Conservation (phyloP, 192 early-diverging fungal species). For the Bifiguratus adelaidae region DNA sequence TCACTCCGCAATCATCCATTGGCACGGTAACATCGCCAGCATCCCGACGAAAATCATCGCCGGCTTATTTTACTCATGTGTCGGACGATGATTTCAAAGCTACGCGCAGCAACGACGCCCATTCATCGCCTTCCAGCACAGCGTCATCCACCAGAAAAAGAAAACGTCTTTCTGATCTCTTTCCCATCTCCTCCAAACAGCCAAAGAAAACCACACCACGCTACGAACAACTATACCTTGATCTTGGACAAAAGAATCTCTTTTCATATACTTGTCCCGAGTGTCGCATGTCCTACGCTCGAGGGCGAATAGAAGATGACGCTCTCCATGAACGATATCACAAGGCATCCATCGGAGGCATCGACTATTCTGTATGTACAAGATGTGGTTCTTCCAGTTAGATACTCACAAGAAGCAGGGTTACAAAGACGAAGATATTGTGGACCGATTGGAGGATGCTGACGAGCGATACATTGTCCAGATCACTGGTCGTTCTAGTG, state of each 20-base stretch:
- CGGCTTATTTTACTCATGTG: no score
- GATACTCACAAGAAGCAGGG: conserved; percentile 1
- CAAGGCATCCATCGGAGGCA: conserved; percentile 18
- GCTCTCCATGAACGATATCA: conserved; percentile 27
- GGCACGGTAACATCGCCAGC: no score
- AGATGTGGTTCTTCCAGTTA: background rate
- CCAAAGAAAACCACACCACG: no score
- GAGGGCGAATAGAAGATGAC: conserved; percentile 26
- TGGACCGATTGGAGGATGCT: conserved; percentile 9
- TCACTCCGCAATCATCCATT: no score
- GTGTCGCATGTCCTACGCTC: conserved; percentile 29
- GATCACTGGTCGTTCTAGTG: conserved; percentile 16
- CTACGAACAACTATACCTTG: conserved; percentile 8
- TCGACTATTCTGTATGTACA: conserved; percentile 17
- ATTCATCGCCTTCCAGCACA: no score
- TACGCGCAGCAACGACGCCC: no score
- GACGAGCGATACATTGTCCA: conserved; percentile 1
- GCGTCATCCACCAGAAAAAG: no score
- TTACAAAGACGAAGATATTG: conserved; percentile 28
- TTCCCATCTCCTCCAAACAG: no score
- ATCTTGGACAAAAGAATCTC: conserved; percentile 17
- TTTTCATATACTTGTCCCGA: conserved; percentile 21
- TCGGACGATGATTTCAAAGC: no score
- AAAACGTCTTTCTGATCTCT: no score
- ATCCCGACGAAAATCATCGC: no score